Evolutionary conservation across 495 filamentous ascomycete genomes (phyloP).

Genomic region (Glutinoglossum americanum): DNA sequence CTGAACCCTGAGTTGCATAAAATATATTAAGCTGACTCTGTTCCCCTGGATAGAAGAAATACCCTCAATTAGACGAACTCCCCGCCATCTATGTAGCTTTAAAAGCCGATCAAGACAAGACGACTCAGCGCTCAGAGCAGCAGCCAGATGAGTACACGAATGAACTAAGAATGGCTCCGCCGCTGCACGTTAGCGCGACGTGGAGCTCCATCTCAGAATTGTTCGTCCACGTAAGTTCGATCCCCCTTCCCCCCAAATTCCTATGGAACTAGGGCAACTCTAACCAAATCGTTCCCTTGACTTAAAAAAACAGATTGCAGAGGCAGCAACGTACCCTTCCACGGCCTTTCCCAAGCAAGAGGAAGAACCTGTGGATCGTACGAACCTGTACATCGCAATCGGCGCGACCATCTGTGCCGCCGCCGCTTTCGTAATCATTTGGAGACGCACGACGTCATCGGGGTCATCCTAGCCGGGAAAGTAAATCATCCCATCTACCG

Average conservation of each 20-base stretch:
- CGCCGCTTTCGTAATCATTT: constrained; percentile 61
- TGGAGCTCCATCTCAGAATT: constrained; percentile 82
- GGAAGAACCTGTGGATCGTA: constrained; percentile 61
- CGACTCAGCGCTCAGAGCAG: constrained; percentile 70
- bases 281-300: background rate
- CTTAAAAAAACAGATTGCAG: constrained; percentile 34
- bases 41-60: constrained; percentile 20
- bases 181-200: constrained; percentile 79
- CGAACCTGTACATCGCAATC: constrained; percentile 65
- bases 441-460: constrained; percentile 21
- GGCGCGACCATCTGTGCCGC: constrained; percentile 62
- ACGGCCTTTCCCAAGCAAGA: constrained; percentile 72
- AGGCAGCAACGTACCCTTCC: constrained; percentile 75
- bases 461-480: background rate
- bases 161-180: constrained; percentile 57
- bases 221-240: constrained; percentile 38
- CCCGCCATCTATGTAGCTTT: constrained; percentile 79
- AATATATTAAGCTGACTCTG: background rate
- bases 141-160: constrained; percentile 88
- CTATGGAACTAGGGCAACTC: too few species aligned
- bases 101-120: constrained; percentile 87
- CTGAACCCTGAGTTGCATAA: background rate
- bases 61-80: constrained; percentile 64
- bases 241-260: background rate
- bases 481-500: background rate